Evolutionary conservation across 305 asterid species (phyloP).

Genomic region (Fraxinus nigra): DNA sequence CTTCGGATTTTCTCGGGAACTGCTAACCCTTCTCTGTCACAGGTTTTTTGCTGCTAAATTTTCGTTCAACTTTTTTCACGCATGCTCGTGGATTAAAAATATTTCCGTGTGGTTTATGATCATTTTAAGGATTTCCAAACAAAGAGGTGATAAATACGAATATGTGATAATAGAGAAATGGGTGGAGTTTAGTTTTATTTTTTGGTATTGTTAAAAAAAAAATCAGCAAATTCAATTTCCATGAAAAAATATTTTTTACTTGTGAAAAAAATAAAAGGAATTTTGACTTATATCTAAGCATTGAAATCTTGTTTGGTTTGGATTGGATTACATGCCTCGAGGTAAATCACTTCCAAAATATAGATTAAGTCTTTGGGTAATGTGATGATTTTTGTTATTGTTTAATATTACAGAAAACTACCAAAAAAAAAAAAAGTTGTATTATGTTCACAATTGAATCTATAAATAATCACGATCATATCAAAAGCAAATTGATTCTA

Average conservation of each 20-base stretch:
- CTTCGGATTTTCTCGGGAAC: slow-evolving; percentile 88
- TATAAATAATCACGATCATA: neutral
- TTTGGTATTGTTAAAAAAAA: neutral
- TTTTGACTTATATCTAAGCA: neutral
- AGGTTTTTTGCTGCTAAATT: slow-evolving; percentile 38
- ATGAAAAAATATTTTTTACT: neutral
- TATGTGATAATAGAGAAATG: neutral
- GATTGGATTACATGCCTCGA: neutral
- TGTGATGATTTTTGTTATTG: neutral
- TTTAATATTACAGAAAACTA: neutral
- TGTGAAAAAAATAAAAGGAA: neutral
- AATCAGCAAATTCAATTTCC: neutral
- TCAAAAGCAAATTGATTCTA: neutral
- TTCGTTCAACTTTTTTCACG: neutral
- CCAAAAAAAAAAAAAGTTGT: neutral
- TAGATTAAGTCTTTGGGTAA: neutral
- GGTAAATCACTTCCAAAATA: neutral
- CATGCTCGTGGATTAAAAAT: neutral
- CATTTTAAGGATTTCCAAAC: neutral
- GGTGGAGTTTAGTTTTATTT: neutral
- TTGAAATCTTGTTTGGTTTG: neutral
- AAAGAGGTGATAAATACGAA: neutral
- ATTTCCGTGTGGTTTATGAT: neutral
- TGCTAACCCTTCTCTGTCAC: slow-evolving; percentile 79
- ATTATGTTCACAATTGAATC: neutral